Percentiles rank a stretch among this genome's conserved stretches.
These are phyloP conservation scores for Haplosporangium sp. DNA, from an alignment of 371 early-diverging fungal species.

Conservation along the genomic window DNA sequence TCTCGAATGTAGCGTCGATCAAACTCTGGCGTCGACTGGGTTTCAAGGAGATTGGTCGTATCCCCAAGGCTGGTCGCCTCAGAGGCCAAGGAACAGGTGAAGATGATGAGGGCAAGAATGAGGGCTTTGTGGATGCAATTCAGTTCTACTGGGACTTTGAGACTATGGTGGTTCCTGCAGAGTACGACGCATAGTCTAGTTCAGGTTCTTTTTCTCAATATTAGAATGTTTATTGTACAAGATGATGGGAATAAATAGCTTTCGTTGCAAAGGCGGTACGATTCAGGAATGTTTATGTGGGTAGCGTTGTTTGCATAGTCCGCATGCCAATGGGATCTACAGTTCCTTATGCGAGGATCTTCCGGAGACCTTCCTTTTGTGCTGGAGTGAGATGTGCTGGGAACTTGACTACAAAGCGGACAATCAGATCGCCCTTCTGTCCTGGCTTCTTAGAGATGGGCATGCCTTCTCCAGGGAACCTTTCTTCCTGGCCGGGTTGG, in stretches of 20 bases:
- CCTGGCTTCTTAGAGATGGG: slow-evolving; percentile 89
- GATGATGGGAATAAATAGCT: not conserved
- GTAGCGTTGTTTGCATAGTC: too few species aligned
- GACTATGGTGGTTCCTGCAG: slow-evolving; percentile 45
- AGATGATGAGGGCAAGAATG: slow-evolving; percentile 18
- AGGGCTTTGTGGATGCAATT: slow-evolving; percentile 75
- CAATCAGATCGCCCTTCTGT: slow-evolving; percentile 86
- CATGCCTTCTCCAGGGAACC: slow-evolving; percentile 90
- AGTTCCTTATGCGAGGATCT: slow-evolving; percentile 54
- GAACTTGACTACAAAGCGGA: slow-evolving; percentile 83
- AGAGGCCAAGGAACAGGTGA: slow-evolving; percentile 47
- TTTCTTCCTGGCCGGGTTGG: slow-evolving; percentile 82
- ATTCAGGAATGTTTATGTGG: not conserved
- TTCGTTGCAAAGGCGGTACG: not conserved
- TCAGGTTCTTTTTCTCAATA: not conserved
- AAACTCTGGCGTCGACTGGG: slow-evolving; percentile 75
- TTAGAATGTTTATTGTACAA: slow-evolving; percentile 1
- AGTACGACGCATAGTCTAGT: slow-evolving; percentile 19
- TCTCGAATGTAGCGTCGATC: slow-evolving; percentile 73
- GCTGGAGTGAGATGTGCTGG: slow-evolving; percentile 75
- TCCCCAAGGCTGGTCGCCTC: slow-evolving; percentile 73
- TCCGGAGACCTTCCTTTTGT: slow-evolving; percentile 77
- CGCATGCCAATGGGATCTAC: too few species aligned
- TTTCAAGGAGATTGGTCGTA: slow-evolving; percentile 73
- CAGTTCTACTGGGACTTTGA: slow-evolving; percentile 81